Base-by-base conservation (phyloP, 2,329 filamentous ascomycete species). In the Neofusicoccum kwambonambiense region DNA sequence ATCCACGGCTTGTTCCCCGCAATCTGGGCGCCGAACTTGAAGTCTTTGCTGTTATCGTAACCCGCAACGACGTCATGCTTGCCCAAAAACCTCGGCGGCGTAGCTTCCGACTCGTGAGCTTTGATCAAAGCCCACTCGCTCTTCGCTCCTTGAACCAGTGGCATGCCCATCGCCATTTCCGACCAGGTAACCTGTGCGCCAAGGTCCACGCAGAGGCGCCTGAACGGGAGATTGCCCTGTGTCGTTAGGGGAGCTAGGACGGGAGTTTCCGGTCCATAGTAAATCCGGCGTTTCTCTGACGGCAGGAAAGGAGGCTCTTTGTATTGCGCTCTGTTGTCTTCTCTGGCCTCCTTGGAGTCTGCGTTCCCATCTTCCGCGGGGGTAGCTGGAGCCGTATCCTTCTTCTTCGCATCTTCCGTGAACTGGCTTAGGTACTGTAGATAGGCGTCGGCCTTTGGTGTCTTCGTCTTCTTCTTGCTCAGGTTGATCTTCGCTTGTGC, bases 131-230 rank as follows among this genome's bases (percentile, higher is more conserved):
- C 93, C 95, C 95, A 99, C 80, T 99, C 95, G 1, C 89, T 85
- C 78, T 94, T 96, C 68, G 90, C 87, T 41, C 95, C 95, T 77
- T 97, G 93, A 5, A 99, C 84, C 47, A 99, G 80, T 9, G 94
- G 93, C 77, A 96, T 81, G 34, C 92, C 89, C 86, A 99, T 91
- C 3, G 94, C 95, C 95, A 99, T 99, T 78, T 99, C 95, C 0
- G 94, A 98, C 81, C 97, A 99, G 0, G 95, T 99, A 56, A 96
- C 84, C 74, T 97, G 90, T 34, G 93, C 93, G 41, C 95, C 95
- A 27, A 98, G 85, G 64, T 93, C 90, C 12, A 92, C 89, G 73
- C 93, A 97, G 35, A 99, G 86, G 57, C 95, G 87, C 64, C 95
- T 89, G 81, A 97, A 99, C 0, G 95, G 95, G 54, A 98, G 83